phyloP scores from a whole-genome alignment of 306 rosid species.

The Vigna mungo region DNA sequence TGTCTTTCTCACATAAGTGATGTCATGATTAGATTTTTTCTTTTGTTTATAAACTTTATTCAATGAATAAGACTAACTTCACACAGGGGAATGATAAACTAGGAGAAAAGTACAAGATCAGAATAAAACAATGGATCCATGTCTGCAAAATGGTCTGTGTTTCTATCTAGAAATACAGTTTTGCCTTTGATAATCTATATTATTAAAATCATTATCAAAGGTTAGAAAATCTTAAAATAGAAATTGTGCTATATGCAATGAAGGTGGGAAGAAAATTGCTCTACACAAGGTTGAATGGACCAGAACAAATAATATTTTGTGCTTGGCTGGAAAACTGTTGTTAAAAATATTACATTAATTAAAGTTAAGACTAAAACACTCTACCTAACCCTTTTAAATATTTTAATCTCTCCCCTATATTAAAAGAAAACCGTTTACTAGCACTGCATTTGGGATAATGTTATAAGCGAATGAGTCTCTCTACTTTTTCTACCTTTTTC shows the following conservation, averaged over 20 bases:
- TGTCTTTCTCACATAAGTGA: background rate
- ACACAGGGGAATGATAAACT: background rate
- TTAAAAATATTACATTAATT: conserved; percentile 15
- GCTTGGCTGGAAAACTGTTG: conserved; percentile 14
- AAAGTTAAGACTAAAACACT: background rate
- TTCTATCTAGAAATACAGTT: background rate
- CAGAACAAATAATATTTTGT: background rate
- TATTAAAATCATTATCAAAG: background rate
- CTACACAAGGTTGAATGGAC: conserved; percentile 11
- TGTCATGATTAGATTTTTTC: background rate
- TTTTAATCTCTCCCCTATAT: background rate
- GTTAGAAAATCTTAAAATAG: background rate
- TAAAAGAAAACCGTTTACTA: background rate
- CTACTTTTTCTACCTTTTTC: background rate
- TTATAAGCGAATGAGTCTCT: background rate
- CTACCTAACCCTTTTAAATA: conserved; percentile 9
- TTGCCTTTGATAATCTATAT: background rate
- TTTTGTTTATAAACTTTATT: background rate
- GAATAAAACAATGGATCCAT: background rate
- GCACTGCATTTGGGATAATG: background rate
- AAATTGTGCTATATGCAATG: background rate
- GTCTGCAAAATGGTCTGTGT: background rate
- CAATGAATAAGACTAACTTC: background rate
- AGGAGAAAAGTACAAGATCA: conserved; percentile 1
- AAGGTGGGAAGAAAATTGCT: background rate